These are phyloP conservation scores for Dactylellina leptospora DNA, from an alignment of 2,329 filamentous ascomycete species.

Conservation along the genomic window DNA sequence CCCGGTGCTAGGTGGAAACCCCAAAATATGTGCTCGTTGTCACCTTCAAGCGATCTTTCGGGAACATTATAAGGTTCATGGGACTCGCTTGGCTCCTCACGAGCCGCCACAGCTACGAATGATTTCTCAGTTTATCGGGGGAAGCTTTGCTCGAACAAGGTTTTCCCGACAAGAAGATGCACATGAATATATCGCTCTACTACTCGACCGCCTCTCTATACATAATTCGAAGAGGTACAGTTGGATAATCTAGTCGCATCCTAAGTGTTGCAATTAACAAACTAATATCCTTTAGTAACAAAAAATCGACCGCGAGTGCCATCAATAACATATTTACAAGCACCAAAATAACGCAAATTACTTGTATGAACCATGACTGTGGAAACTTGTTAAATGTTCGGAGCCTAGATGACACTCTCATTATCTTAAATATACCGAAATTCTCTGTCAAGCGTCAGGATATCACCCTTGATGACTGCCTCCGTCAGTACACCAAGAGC, in stretches of 20 bases:
- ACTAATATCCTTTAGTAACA: too few relatives aligned
- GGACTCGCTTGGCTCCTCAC: slow-evolving; percentile 7
- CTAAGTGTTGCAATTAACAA: too few relatives aligned
- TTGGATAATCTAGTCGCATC: too few relatives aligned
- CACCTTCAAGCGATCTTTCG: slow-evolving; percentile 11
- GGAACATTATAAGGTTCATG: slow-evolving; percentile 20
- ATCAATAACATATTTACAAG: slow-evolving; percentile 29
- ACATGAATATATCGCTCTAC: slow-evolving; percentile 43
- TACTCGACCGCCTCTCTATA: slow-evolving; percentile 24
- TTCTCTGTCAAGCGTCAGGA: background rate
- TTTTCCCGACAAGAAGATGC: slow-evolving; percentile 34
- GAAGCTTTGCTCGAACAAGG: slow-evolving; percentile 14
- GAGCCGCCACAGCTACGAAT: slow-evolving; percentile 21
- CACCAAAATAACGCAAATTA: slow-evolving; percentile 19
- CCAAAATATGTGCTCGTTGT: slow-evolving; percentile 20
- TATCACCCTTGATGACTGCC: slow-evolving; percentile 20
- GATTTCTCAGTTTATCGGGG: slow-evolving; percentile 28
- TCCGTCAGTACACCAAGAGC: slow-evolving; percentile 16
- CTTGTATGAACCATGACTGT: slow-evolving; percentile 6
- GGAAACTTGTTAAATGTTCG: background rate
- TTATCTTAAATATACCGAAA: slow-evolving; percentile 36
- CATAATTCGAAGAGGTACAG: background rate
- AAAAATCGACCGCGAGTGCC: too few relatives aligned
- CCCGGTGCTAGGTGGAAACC: slow-evolving; percentile 15
- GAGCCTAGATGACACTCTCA: slow-evolving; percentile 19